Evolutionary conservation across 306 rosid genomes (phyloP).

Genomic region (Malus sylvestris): DNA sequence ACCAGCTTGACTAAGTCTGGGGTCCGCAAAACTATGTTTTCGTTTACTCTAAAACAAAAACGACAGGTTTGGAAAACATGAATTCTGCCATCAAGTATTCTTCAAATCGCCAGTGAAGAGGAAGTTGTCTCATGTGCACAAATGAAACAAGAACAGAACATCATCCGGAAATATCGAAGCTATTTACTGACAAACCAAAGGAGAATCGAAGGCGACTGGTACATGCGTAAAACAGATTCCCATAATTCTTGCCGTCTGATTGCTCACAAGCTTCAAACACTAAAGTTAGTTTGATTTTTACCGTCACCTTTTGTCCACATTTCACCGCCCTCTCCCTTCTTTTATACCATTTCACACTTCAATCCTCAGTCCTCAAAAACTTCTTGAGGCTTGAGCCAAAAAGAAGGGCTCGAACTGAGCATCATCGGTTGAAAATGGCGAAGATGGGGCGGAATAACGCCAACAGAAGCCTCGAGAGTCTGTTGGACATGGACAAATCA

Average conservation of each 20-base stretch:
- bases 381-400: constrained; percentile 7
- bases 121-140: constrained; percentile 13
- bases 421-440: constrained; percentile 20
- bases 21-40: neutral
- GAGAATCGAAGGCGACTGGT: neutral
- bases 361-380: constrained; percentile 18
- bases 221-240: neutral
- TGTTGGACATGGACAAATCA: constrained; percentile 43
- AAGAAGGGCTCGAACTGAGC: constrained; percentile 18
- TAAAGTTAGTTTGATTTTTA: constrained; percentile 18
- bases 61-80: neutral
- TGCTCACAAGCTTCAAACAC: constrained; percentile 7
- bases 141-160: constrained; percentile 18
- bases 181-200: constrained; percentile 36
- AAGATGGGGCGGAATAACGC: constrained; percentile 19
- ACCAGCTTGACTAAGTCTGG: too few relatives aligned
- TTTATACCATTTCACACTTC: constrained; percentile 22
- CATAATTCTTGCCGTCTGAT: constrained; percentile 36
- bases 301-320: constrained; percentile 31
- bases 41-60: neutral
- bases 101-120: neutral
- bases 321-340: constrained; percentile 9
- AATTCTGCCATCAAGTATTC: neutral
- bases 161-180: constrained; percentile 35
- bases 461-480: constrained; percentile 54